These are phyloP conservation scores for Diacronema lutheri DNA, from an alignment of 78 protist species.

Conservation along the genomic window DNA sequence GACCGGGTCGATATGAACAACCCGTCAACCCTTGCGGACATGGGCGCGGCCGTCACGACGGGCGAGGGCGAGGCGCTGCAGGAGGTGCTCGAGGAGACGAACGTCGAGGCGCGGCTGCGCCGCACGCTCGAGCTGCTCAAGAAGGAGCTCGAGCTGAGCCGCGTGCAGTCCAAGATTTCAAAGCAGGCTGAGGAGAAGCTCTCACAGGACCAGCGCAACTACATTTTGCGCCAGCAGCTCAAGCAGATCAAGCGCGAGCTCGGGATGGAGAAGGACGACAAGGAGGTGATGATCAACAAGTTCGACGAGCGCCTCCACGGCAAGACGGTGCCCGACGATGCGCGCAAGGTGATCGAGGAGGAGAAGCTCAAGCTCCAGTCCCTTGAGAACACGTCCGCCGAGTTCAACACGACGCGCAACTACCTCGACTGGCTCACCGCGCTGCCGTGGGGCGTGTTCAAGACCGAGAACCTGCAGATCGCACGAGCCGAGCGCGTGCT, in stretches of 20 bases:
- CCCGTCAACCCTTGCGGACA: conserved; percentile 27
- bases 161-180: conserved; percentile 20
- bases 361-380: conserved; percentile 48
- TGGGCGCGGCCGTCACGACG: conserved; percentile 37
- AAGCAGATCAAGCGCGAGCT: conserved; percentile 70
- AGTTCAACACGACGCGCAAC: conserved; percentile 81
- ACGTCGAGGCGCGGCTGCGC: conserved; percentile 32
- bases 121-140: conserved; percentile 32
- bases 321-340: conserved; percentile 18
- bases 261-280: conserved; percentile 80
- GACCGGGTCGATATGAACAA: background rate
- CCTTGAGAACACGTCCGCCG: conserved; percentile 71
- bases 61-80: conserved; percentile 46
- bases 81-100: conserved; percentile 16
- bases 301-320: background rate
- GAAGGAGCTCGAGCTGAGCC: conserved; percentile 32
- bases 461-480: conserved; percentile 54
- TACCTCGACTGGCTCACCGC: conserved; percentile 92
- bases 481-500: conserved; percentile 13
- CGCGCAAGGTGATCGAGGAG: conserved; percentile 48
- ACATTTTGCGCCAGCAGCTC: conserved; percentile 65
- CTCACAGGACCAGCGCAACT: conserved; percentile 37
- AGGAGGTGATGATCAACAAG: conserved; percentile 34
- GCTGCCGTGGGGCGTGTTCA: conserved; percentile 81
- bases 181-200: conserved; percentile 48